Evolutionary conservation across 768 basidiomycete genomes (phyloP).

Genomic region (Phaffia australis): DNA sequence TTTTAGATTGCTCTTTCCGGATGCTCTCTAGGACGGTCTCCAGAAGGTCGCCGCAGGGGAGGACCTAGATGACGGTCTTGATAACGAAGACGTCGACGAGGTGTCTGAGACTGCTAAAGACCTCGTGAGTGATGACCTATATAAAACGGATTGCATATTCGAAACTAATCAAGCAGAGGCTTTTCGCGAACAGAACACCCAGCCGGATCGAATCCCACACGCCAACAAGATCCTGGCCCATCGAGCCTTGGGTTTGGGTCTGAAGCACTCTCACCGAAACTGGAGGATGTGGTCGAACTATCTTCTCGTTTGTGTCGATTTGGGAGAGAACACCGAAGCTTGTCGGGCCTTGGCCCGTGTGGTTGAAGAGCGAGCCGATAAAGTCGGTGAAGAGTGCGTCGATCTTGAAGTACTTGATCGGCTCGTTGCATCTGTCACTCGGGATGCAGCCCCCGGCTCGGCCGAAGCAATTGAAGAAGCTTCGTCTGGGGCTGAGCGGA

Average conservation of each 20-base stretch:
- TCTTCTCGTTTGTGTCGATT: slow-evolving; percentile 83
- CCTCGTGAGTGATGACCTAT: no score
- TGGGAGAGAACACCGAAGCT: slow-evolving; percentile 82
- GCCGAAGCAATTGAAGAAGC: slow-evolving; percentile 30
- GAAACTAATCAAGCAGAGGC: not conserved
- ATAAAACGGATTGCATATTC: not conserved
- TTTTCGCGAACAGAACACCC: not conserved
- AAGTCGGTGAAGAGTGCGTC: slow-evolving; percentile 48
- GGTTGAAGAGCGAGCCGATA: slow-evolving; percentile 59
- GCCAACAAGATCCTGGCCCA: slow-evolving; percentile 74
- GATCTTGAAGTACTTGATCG: slow-evolving; percentile 83
- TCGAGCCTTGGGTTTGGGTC: slow-evolving; percentile 80
- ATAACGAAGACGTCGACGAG: slow-evolving; percentile 13
- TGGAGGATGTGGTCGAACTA: slow-evolving; percentile 99
- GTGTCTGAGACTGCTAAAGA: not conserved
- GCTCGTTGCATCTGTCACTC: slow-evolving; percentile 74
- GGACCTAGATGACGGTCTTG: slow-evolving; percentile 4
- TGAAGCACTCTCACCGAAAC: slow-evolving; percentile 72
- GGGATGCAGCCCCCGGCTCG: slow-evolving; percentile 35
- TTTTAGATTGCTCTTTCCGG: not conserved
- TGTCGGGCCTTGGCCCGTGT: slow-evolving; percentile 70
- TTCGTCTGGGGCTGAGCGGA: slow-evolving; percentile 31
- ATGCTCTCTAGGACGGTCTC: slow-evolving; percentile 12
- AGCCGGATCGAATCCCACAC: slow-evolving; percentile 33
- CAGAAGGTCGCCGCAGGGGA: slow-evolving; percentile 19